A percentile compares a stretch with the other conserved stretches of the same genome.
phyloP scores from a whole-genome alignment of 345 rosid species.

The Euphorbia lathyris region DNA sequence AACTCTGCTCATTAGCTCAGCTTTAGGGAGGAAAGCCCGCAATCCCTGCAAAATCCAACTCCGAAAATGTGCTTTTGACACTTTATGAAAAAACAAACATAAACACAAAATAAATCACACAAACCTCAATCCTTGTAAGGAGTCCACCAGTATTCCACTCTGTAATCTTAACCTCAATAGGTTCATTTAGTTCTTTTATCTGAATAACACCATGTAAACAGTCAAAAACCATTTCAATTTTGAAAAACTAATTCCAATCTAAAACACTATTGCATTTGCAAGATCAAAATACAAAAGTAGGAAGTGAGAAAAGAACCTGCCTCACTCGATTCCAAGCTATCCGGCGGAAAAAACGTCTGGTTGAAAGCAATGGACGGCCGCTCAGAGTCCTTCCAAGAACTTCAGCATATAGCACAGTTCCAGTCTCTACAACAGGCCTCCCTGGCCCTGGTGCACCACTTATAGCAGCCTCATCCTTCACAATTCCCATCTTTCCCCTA shows the following conservation, averaged over 20 bases:
- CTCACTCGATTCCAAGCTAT: conserved; percentile 95
- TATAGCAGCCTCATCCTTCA: conserved; percentile 56
- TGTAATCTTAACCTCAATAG: conserved; percentile 71
- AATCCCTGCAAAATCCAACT: conserved; percentile 56
- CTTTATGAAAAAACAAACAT: not conserved
- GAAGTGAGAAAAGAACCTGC: conserved; percentile 88
- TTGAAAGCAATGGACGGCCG: conserved; percentile 86
- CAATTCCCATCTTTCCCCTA: conserved; percentile 79
- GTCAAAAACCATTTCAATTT: conserved; percentile 13
- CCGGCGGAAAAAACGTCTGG: conserved; percentile 59
- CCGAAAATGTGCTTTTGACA: conserved; percentile 9
- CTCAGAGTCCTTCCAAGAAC: conserved; percentile 90
- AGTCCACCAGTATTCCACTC: conserved; percentile 96
- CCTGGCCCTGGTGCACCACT: conserved; percentile 43
- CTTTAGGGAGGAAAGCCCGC: conserved; percentile 84
- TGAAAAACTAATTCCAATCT: not conserved
- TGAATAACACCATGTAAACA: conserved; percentile 24
- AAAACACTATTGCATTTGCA: not conserved
- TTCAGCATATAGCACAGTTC: conserved; percentile 82
- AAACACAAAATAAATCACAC: not conserved
- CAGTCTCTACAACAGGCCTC: conserved; percentile 76
- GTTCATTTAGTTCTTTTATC: conserved; percentile 81
- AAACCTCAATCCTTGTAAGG: conserved; percentile 83
- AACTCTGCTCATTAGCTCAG: conserved; percentile 65
- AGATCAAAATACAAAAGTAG: conserved; percentile 1